Evolutionary conservation across 2,329 filamentous ascomycete species (phyloP), one percentile per base, ranked within the genome.

Genomic region (Venturia asperata): DNA sequence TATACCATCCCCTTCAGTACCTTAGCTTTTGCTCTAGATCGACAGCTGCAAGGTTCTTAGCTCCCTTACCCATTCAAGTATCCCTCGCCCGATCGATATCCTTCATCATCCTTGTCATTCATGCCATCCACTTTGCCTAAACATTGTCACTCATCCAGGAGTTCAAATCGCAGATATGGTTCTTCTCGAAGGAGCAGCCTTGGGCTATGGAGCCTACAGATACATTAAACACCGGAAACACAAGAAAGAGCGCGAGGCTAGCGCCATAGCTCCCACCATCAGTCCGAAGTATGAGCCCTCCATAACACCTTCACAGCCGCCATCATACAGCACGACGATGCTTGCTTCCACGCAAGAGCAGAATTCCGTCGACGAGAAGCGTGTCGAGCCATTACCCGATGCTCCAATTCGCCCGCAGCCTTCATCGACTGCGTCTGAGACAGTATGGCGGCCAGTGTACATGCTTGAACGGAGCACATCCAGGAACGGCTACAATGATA

Each of bases 191-290:
- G 27, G 21, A 30, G 47, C 47, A 27, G 47, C 47, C 47, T 27
- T 52, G 21, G 15, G 21, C 47, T 13, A 24, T 52, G 47, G 47
- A 30, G 47, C 24, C 11, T 52, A 52, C 13, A 24, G 24, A 30
- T 52, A 52, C 11, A 30, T 30, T 7, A 52, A 52, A 15, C 47
- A 52, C 47, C 47, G 47, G 47, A 52, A 52, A n/a, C 47, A 52
- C 19, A 52, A 52, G 47, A 52, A 27, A 30, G 47, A 11, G 21
- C n/a, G 21, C 7, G 47, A 27, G 47, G 21, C n/a, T 11, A 27
- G 10, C 47, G 47, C n/a, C 19, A 30, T 15, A 11, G 6, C 47
- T 52, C 6, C 24, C 24, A 19, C 21, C 13, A 3, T 52, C 21
- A 24, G 5, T 7, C 3, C n/a, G 24, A 13, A 1, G 4, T 27